phyloP scores from a whole-genome alignment of 768 basidiomycete species.

The Leccinum sublutescens region DNA sequence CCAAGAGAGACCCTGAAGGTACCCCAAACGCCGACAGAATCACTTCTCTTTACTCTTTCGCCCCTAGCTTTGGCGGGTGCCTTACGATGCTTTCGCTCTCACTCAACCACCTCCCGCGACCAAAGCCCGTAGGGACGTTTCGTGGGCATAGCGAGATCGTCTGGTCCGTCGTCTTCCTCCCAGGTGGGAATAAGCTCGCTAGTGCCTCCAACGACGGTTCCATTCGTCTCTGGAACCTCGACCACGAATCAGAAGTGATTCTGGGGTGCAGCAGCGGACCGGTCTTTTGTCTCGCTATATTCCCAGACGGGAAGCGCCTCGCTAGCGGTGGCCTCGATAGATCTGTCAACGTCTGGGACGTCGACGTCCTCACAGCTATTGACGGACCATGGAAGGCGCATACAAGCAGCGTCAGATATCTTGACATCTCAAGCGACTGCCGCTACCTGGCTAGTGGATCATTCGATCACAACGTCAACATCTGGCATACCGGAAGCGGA shows the following conservation, averaged over 20 bases:
- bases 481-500: constrained; percentile 31
- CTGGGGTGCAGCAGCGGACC: constrained; percentile 21
- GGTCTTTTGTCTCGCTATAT: constrained; percentile 27
- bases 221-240: constrained; percentile 30
- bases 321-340: constrained; percentile 33
- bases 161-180: constrained; percentile 30
- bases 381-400: constrained; percentile 26
- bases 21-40: constrained; percentile 23
- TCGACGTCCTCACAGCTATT: constrained; percentile 18
- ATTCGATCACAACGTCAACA: constrained; percentile 32
- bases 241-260: constrained; percentile 25
- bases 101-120: constrained; percentile 28
- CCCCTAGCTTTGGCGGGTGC: constrained; percentile 24
- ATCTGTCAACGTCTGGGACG: constrained; percentile 31
- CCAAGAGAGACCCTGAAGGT: constrained; percentile 24
- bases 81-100: constrained; percentile 32
- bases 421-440: constrained; percentile 28
- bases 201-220: constrained; percentile 33
- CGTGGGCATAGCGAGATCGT: constrained; percentile 29
- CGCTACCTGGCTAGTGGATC: constrained; percentile 31
- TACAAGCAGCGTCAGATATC: constrained; percentile 28
- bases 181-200: constrained; percentile 22
- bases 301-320: constrained; percentile 26
- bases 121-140: constrained; percentile 21
- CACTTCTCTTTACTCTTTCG: constrained; percentile 16